Percentiles rank a stretch among this genome's conserved stretches.
Evolutionary conservation across 2,329 filamentous ascomycete genomes (phyloP).

Genomic region (Shiraia sp.): DNA sequence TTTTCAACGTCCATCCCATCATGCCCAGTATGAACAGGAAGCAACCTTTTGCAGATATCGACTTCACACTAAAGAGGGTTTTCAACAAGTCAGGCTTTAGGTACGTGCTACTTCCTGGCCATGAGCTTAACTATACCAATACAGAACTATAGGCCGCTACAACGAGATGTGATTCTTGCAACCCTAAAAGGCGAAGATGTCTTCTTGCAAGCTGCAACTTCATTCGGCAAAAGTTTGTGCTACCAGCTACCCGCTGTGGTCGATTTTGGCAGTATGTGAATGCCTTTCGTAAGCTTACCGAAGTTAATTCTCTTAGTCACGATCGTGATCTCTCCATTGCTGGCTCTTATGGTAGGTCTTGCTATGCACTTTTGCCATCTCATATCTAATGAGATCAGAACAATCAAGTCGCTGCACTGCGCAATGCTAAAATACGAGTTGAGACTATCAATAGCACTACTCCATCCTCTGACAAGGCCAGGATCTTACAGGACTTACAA

Average conservation of each 20-base stretch:
- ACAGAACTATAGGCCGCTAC: conserved; percentile 64
- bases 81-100: conserved; percentile 77
- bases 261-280: conserved; percentile 74
- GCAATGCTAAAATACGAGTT: conserved; percentile 74
- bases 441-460: conserved; percentile 88
- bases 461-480: conserved; percentile 63
- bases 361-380: background rate
- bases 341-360: conserved; percentile 79
- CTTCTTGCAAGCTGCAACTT: conserved; percentile 87
- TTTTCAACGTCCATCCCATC: conserved; percentile 2
- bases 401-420: conserved; percentile 86
- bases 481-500: conserved; percentile 78
- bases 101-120: conserved; percentile 47
- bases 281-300: background rate
- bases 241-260: conserved; percentile 91
- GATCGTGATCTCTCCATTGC: conserved; percentile 83
- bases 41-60: conserved; percentile 59
- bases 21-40: conserved; percentile 38
- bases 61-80: conserved; percentile 73
- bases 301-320: conserved; percentile 63
- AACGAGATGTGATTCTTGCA: conserved; percentile 84
- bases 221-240: conserved; percentile 91
- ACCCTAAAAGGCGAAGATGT: conserved; percentile 85
- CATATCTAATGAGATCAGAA: conserved; percentile 58
- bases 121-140: conserved; percentile 4